phyloP scores from a whole-genome alignment of 2,329 filamentous ascomycete species.

The Madurella fahalii region DNA sequence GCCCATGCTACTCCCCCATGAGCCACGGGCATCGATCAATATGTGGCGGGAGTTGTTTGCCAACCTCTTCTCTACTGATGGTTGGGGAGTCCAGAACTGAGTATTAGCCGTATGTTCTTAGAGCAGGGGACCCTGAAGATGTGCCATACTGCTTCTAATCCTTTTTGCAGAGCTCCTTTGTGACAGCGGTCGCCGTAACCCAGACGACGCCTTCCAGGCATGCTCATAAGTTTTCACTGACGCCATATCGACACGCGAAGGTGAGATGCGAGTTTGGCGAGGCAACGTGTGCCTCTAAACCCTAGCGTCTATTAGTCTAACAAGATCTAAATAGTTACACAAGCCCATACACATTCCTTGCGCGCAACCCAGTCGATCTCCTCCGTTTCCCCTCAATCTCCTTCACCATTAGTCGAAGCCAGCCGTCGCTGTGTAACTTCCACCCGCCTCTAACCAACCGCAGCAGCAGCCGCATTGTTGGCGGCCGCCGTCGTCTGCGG shows the following conservation, averaged over 20 bases:
- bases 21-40: too few relatives aligned
- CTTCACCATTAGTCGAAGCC: neutral
- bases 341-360: constrained; percentile 5
- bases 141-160: too few relatives aligned
- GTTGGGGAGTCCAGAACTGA: too few relatives aligned
- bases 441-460: neutral
- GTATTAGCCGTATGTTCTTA: too few relatives aligned
- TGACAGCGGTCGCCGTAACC: too few relatives aligned
- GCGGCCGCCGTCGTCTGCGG: constrained; percentile 3
- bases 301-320: constrained; percentile 35
- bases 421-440: neutral
- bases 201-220: neutral
- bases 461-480: constrained; percentile 1
- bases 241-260: neutral
- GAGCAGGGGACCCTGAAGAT: too few relatives aligned
- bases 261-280: constrained; percentile 19
- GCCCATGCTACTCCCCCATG: too few relatives aligned
- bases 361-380: neutral
- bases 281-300: constrained; percentile 35
- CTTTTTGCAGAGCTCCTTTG: too few relatives aligned
- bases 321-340: constrained; percentile 32
- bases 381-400: neutral
- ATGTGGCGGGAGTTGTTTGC: too few relatives aligned
- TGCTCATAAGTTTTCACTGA: neutral
- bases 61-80: too few relatives aligned